Conservation (phyloP, 148 eudicot genomes). For the Suaeda aralocaspica region DNA sequence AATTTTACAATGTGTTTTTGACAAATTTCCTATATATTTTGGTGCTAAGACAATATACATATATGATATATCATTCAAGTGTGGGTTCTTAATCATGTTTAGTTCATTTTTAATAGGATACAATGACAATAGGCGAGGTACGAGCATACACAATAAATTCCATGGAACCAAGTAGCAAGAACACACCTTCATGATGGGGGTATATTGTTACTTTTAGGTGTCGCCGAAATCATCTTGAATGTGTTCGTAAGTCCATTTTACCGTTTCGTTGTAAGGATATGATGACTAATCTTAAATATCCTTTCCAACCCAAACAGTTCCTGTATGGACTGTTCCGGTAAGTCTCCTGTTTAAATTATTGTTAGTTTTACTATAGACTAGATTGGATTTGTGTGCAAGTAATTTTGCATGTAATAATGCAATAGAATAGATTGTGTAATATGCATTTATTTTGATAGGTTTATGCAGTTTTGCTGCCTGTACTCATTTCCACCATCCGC, state of each 20-base stretch:
- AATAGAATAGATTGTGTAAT: neutral
- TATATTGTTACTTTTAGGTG: constrained; percentile 47
- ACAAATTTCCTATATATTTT: too few species aligned
- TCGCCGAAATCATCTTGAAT: constrained; percentile 35
- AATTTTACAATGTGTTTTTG: too few species aligned
- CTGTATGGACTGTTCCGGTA: constrained; percentile 84
- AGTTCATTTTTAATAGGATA: constrained; percentile 5
- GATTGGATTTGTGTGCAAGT: too few species aligned
- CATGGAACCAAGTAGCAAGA: constrained; percentile 66
- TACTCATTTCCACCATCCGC: constrained; percentile 40
- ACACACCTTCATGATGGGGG: constrained; percentile 77
- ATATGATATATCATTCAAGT: too few species aligned
- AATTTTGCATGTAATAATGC: neutral
- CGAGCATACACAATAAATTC: constrained; percentile 49
- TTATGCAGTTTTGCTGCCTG: constrained; percentile 58
- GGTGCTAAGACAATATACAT: too few species aligned
- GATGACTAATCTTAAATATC: constrained; percentile 77
- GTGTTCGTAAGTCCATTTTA: constrained; percentile 61
- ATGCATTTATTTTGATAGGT: constrained; percentile 41
- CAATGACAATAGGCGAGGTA: constrained; percentile 30
- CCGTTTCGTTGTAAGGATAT: constrained; percentile 71
- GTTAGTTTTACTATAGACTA: neutral
- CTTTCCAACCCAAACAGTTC: constrained; percentile 62
- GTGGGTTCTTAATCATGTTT: too few species aligned
- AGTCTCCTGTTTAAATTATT: constrained; percentile 11